Evolutionary conservation across 1,139 yeast species (phyloP), one percentile per base, ranked within the genome.

Genomic region (Protomyces lactucae-debilis): DNA sequence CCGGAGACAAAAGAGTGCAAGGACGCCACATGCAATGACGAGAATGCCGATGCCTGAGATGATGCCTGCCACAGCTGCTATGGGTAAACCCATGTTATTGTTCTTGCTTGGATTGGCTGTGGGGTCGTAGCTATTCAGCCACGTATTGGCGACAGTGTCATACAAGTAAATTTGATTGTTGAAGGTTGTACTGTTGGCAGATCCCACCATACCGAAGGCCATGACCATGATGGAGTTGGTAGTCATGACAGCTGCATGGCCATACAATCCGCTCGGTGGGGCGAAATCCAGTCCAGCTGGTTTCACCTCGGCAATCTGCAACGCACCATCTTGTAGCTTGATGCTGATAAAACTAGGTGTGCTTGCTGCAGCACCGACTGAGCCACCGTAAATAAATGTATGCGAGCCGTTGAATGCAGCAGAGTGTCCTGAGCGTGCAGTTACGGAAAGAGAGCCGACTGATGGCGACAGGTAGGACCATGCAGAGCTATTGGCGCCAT

Each of bases 41-140:
- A 59, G 16, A 9, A 28, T 40, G 6, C 45, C 43, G 28, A 52
- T 51, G 10, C 48, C 37, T 10, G 51, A 25, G 9, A 56, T 48
- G 35, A 46, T 32, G 18, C 53, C 60, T 3, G 37, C 60, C 16
- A 56, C 25, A 14, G 54, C 48, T 10, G 53, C 60, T 1, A 52
- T 45, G 4, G 61, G 48, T 21, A 51, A 25, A 18, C 45, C 40
- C 9, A 16, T 23, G 3, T 14, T 16, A 21, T 25, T 21, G 23
- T 32, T 48, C 6, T 14, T 12, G 14, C 25, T 28, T 12, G 48
- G 23, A 28, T 59, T 59, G 28, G 32, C 21, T 14, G 35, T 21
- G 2, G 63, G 63, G 32, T 59, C 63, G 36, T 52, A 59, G 39
- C 36, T 23, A n/a, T 52, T 55, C n/a, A 59, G 55, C 63, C 63